Evolutionary conservation across 345 rosid species (phyloP), one percentile per base, ranked within the genome.

Genomic region (Anastatica hierochuntica): DNA sequence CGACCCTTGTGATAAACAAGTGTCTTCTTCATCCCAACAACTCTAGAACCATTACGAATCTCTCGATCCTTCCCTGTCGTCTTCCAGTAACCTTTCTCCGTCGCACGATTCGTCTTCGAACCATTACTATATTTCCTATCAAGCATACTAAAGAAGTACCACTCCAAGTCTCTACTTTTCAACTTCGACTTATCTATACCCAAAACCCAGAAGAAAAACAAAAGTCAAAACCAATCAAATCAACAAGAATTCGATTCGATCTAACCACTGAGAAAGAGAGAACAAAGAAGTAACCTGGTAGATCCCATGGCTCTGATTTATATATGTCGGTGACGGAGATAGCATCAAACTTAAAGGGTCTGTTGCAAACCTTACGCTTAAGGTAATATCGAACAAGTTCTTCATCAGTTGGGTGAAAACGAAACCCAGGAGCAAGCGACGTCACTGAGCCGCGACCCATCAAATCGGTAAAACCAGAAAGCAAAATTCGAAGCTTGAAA

Each of bases 1-100:
- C 96, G 78, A 3, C 98, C 96, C 8, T 11, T 66, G 36, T 92
- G 98, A 57, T 79, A 92, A 56, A 92, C 98, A 56, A 92, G 90
- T 8, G 98, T 92, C 76, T 92, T 92, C 77, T 88, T 92, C 98
- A 92, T 88, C 61, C 98, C 98, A 7, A 85, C 88, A 4, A 56
- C 58, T 5, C 71, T 69, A 0, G 78, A 60, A 19, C 72, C 57
- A 50, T 75, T 61, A 19, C 48, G 68, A 43, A 92, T 66, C 43
- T 82, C 70, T 9, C 96, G 76, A 56, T 88, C 98, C 56, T 92
- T 92, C 44, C 96, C 98, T 0, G 98, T 92, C 0, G 96, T 88
- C 72, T 92, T 92, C 98, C 98, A 92, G 60, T 92, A 92, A 0
- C 98, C 98, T 63, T 75, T 81, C 74, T 88, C 96, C 1, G 96